A percentile compares a stretch with the other conserved stretches of the same genome.
Conservation (phyloP, 139 green algal genomes). For the Ostreobium quekettii region DNA sequence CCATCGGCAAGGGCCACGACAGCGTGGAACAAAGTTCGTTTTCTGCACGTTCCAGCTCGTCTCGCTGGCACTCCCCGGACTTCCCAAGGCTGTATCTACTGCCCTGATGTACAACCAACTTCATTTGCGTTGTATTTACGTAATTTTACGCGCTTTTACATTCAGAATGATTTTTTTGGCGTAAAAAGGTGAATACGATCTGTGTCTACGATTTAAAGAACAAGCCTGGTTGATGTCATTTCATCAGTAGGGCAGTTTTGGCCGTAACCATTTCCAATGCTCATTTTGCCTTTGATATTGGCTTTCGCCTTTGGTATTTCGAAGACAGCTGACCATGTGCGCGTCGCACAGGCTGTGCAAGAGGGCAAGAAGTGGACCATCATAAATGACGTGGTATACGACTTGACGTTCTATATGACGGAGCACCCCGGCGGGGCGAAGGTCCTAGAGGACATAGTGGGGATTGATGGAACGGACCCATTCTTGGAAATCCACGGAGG, state of each 20-base stretch:
- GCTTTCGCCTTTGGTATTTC: neutral
- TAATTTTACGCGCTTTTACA: too few species aligned
- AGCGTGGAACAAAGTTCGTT: too few species aligned
- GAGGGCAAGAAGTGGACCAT: conserved; percentile 8
- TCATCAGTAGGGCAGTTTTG: neutral
- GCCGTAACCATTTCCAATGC: neutral
- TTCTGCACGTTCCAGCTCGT: too few species aligned
- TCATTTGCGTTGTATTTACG: too few species aligned
- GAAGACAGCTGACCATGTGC: neutral
- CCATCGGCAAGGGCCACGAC: too few species aligned
- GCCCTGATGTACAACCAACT: too few species aligned
- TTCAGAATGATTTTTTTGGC: too few species aligned
- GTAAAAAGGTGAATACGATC: neutral
- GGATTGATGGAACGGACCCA: conserved; percentile 16
- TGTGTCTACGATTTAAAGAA: neutral
- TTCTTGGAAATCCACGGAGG: conserved; percentile 14
- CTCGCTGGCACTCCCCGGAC: too few species aligned
- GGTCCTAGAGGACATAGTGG: conserved; percentile 15
- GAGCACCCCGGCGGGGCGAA: conserved; percentile 16
- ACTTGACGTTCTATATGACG: conserved; percentile 8
- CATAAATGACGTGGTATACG: conserved; percentile 22
- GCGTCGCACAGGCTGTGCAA: conserved; percentile 4
- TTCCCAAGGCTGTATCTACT: too few species aligned
- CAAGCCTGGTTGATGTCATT: neutral
- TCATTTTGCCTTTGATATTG: neutral